phyloP scores from a whole-genome alignment of 2,329 filamentous ascomycete species.

The Coleophoma cylindrospora region DNA sequence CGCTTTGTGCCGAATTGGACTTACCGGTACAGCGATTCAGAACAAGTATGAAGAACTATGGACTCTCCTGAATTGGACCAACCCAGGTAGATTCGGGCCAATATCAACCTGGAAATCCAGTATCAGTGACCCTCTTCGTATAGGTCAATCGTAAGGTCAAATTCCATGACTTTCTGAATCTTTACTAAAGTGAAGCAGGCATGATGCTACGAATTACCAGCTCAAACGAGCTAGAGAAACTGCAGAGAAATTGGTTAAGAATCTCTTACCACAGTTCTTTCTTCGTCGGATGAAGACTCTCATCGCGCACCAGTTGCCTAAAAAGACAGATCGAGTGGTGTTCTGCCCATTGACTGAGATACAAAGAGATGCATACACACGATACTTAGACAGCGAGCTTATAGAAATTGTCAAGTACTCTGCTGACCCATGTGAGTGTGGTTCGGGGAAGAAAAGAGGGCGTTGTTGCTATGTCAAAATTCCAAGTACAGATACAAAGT shows the following conservation, averaged over 20 bases:
- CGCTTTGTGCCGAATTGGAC: constrained; percentile 82
- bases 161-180: neutral
- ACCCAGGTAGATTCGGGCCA: constrained; percentile 69
- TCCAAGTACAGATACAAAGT: constrained; percentile 37
- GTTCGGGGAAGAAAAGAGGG: constrained; percentile 64
- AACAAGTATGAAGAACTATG: constrained; percentile 98
- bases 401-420: constrained; percentile 65
- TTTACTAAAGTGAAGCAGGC: constrained; percentile 29
- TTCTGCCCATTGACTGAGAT: constrained; percentile 86
- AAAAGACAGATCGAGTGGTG: constrained; percentile 89
- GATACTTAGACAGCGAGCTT: constrained; percentile 68
- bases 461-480: constrained; percentile 71
- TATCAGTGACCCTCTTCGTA: constrained; percentile 73
- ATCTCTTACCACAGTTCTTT: constrained; percentile 85
- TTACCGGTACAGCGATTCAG: constrained; percentile 95
- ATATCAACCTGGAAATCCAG: constrained; percentile 71
- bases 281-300: constrained; percentile 88
- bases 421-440: constrained; percentile 65
- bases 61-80: constrained; percentile 95
- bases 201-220: constrained; percentile 81
- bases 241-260: constrained; percentile 78
- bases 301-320: constrained; percentile 87
- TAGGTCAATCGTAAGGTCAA: constrained; percentile 64
- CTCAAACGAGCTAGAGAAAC: constrained; percentile 77
- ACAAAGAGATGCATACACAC: constrained; percentile 79